Conservation (phyloP, 139 green algal species). For the Chlamydomonas sp. region DNA sequence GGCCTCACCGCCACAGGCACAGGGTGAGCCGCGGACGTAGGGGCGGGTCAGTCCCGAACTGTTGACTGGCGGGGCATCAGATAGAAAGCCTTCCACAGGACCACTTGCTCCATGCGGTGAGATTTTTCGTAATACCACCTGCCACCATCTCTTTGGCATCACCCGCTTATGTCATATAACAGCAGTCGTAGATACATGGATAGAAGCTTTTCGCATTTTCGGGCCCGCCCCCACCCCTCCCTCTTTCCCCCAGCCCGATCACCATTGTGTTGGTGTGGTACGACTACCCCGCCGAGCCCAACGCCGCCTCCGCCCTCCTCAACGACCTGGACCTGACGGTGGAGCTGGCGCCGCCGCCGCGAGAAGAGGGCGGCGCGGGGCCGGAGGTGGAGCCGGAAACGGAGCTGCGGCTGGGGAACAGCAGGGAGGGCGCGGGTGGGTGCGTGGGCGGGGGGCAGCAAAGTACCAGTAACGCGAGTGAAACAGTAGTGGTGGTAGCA, state of each 20-base stretch:
- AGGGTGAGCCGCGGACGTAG: background rate
- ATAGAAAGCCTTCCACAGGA: background rate
- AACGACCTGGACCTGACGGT: slow-evolving; percentile 88
- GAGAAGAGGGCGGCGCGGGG: background rate
- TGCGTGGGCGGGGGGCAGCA: too few species aligned
- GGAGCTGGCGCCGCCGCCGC: background rate
- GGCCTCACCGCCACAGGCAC: slow-evolving; percentile 65
- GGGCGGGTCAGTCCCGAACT: too few species aligned
- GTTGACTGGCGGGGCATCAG: background rate
- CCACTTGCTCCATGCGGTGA: background rate
- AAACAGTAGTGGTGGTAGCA: too few species aligned
- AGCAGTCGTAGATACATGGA: too few species aligned
- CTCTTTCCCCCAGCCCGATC: slow-evolving; percentile 41
- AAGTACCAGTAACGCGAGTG: too few species aligned
- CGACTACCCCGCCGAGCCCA: slow-evolving; percentile 53
- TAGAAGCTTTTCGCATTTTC: too few species aligned
- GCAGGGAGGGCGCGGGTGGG: too few species aligned
- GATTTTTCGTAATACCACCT: background rate
- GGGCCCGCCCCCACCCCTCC: background rate
- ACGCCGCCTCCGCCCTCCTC: slow-evolving; percentile 61
- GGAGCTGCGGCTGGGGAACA: background rate
- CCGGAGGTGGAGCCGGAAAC: background rate
- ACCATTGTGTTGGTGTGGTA: slow-evolving; percentile 77
- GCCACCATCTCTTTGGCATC: background rate
- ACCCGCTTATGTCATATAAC: background rate